A percentile compares a stretch with the other conserved stretches of the same genome.
Evolutionary conservation across 495 filamentous ascomycete genomes (phyloP).

Genomic region (Cercophora samala): DNA sequence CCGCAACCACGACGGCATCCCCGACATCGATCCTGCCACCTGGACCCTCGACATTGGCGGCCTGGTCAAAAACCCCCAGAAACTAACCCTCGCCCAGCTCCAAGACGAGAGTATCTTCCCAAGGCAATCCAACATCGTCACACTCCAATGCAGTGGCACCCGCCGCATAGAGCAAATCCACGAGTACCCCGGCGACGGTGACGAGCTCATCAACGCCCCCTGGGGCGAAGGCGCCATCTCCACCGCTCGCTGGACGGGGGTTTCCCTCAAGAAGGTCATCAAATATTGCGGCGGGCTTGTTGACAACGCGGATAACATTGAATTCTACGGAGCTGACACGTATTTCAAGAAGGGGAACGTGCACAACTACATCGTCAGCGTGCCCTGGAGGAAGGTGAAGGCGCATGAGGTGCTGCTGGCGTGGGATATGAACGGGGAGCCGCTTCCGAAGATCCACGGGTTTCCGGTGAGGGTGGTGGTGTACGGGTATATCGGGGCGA

Average conservation of each 20-base stretch:
- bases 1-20: slow-evolving; percentile 64
- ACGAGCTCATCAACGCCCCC: slow-evolving; percentile 66
- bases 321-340: slow-evolving; percentile 63
- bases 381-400: slow-evolving; percentile 64
- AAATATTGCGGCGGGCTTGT: slow-evolving; percentile 61
- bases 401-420: slow-evolving; percentile 63
- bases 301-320: slow-evolving; percentile 55
- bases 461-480: slow-evolving; percentile 61
- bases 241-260: slow-evolving; percentile 59
- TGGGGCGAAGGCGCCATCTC: slow-evolving; percentile 67
- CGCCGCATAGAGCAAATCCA: slow-evolving; percentile 64
- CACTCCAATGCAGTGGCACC: slow-evolving; percentile 67
- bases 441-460: slow-evolving; percentile 63
- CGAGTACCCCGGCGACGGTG: slow-evolving; percentile 61
- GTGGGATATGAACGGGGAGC: slow-evolving; percentile 68
- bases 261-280: slow-evolving; percentile 63
- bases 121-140: slow-evolving; percentile 51
- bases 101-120: slow-evolving; percentile 57
- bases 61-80: slow-evolving; percentile 54
- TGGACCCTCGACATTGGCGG: slow-evolving; percentile 54
- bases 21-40: slow-evolving; percentile 53
- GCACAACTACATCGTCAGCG: slow-evolving; percentile 61
- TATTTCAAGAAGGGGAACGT: slow-evolving; percentile 63
- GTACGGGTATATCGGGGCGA: slow-evolving; percentile 59
- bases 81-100: slow-evolving; percentile 53